Base-by-base conservation (phyloP, 495 filamentous ascomycete species). In the Aspergillus coremiiformis region DNA sequence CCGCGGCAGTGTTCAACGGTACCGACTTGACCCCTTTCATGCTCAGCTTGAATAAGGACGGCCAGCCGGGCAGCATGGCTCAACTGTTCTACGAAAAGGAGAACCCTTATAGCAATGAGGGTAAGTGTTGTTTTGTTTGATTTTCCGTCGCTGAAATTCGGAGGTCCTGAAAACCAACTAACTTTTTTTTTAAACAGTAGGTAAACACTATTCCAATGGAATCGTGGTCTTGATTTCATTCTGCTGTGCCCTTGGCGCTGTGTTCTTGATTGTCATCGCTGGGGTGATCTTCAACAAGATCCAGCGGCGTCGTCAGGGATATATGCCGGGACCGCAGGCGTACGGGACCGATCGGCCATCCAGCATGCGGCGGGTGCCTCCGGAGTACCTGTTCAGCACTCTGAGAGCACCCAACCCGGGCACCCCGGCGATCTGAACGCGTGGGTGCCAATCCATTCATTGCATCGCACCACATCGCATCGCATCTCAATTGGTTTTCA, bases 151-250 rank as follows among this genome's bases (percentile, higher is more conserved):
- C n/a, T n/a, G n/a, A n/a, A n/a, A n/a, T n/a, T n/a, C n/a, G n/a
- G n/a, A n/a, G n/a, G n/a, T n/a, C n/a, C n/a, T n/a, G n/a, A n/a
- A n/a, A n/a, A n/a, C n/a, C n/a, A n/a, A n/a, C n/a, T n/a, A n/a
- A n/a, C n/a, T n/a, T n/a, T n/a, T n/a, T n/a, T n/a, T n/a, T n/a
- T n/a, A n/a, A n/a, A n/a, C 43, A 10, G 6, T 35, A 78, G 80
- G 68, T 55, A 65, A 72, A 53, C 76, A 81, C 63, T 79, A 93
- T 54, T 86, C 89, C 9, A 77, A 87, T 52, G 94, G 89, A 30
- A 91, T 95, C 55, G 79, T 96, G 26, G 87, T 96, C 14, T 78
- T 99, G 26, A 91, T 99, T 42, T 85, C 83, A n/a, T 84, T 99
- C 49, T 95, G 86, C 42, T 88, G 93, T 54, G 84, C 93, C 0